Percentiles rank a stretch among this genome's conserved stretches.
Evolutionary conservation across 495 filamentous ascomycete species (phyloP).

Genomic region (Xylaria telfairii): DNA sequence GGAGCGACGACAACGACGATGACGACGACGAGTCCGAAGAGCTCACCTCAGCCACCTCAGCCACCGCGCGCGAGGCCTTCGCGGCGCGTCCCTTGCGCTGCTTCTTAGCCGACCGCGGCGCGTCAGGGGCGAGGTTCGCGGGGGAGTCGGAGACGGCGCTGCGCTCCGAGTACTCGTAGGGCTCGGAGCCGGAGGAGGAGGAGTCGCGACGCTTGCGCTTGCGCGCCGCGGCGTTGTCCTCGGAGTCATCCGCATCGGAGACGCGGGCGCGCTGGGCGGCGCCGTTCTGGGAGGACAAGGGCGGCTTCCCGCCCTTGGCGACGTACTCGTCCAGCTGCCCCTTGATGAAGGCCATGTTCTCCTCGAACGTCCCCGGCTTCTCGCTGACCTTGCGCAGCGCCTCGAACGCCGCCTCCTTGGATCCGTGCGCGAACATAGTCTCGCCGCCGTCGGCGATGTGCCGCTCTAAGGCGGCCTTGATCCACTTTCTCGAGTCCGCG

Average conservation of each 20-base stretch:
- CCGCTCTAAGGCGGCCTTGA: not conserved
- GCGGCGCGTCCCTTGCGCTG: slow-evolving; percentile 2
- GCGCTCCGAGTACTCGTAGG: slow-evolving; percentile 35
- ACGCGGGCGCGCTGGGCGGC: too few relatives aligned
- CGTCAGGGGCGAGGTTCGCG: slow-evolving; percentile 17
- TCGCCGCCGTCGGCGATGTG: not conserved
- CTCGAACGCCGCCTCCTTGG: not conserved
- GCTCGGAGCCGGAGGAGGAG: not conserved
- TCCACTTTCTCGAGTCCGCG: not conserved
- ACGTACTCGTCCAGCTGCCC: not conserved
- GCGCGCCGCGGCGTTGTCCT: too few relatives aligned
- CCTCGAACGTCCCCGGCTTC: not conserved
- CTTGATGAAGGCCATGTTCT: not conserved
- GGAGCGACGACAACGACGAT: not conserved
- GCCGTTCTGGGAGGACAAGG: too few relatives aligned
- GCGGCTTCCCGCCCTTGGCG: not conserved
- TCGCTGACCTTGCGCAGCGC: not conserved
- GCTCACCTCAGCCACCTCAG: not conserved
- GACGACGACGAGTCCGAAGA: not conserved
- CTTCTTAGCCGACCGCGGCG: slow-evolving; percentile 16
- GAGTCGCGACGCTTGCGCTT: slow-evolving; percentile 19
- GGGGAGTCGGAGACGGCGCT: slow-evolving; percentile 31
- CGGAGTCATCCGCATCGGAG: too few relatives aligned
- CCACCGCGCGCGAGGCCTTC: not conserved
- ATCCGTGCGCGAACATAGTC: not conserved